A percentile compares a stretch with the other conserved stretches of the same genome.
These are phyloP conservation scores for Hsuehochloa calcarea DNA, from an alignment of 176 grass and related monocot species.

Conservation along the genomic window DNA sequence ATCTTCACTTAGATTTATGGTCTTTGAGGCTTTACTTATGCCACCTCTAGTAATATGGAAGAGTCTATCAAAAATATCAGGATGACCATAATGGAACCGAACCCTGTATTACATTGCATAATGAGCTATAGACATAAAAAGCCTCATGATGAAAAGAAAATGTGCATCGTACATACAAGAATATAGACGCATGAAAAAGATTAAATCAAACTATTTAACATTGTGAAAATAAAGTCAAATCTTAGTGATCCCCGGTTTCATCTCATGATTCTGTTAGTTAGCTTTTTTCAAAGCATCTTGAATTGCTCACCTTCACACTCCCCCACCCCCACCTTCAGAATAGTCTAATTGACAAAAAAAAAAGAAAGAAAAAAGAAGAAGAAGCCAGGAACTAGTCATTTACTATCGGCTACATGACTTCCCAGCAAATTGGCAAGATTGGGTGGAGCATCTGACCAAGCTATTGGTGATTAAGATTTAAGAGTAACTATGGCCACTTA, in stretches of 20 bases:
- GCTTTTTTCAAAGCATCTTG: background rate
- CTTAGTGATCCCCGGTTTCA: constrained; percentile 5
- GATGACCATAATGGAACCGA: too few relatives aligned
- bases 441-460: background rate
- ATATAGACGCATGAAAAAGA: constrained; percentile 13
- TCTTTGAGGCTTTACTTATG: too few relatives aligned
- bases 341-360: background rate
- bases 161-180: background rate
- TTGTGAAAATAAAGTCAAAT: too few relatives aligned
- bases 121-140: too few relatives aligned
- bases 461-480: background rate
- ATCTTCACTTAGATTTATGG: too few relatives aligned
- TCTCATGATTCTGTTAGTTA: background rate
- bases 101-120: too few relatives aligned
- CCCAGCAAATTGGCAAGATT: background rate
- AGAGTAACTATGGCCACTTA: background rate
- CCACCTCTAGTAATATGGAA: too few relatives aligned
- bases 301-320: background rate
- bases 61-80: too few relatives aligned
- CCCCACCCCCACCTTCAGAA: background rate
- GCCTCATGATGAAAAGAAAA: too few relatives aligned
- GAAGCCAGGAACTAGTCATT: background rate
- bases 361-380: too few relatives aligned
- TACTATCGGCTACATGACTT: background rate
- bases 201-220: background rate